A percentile compares a stretch with the other conserved stretches of the same genome.
Evolutionary conservation across 1,284 basidiomycete species (phyloP).

Genomic region (Thecaphora thlaspeos): DNA sequence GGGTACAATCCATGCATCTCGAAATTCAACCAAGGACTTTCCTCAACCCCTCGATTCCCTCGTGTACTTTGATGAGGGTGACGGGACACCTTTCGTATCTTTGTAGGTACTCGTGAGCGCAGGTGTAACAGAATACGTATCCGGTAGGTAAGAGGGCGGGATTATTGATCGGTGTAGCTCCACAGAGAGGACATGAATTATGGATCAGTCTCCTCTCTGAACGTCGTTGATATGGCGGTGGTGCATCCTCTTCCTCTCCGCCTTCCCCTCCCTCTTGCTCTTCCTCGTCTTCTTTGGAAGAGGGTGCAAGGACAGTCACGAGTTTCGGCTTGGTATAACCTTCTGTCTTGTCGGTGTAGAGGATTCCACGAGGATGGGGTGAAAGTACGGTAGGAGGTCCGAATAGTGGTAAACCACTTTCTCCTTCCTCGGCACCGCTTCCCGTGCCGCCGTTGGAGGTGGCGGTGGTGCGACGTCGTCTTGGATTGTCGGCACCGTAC

Average conservation of each 20-base stretch:
- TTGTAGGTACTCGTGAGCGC: conserved; percentile 80
- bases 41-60: conserved; percentile 71
- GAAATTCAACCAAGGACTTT: conserved; percentile 71
- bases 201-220: conserved; percentile 52
- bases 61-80: conserved; percentile 71
- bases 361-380: conserved; percentile 18
- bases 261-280: conserved; percentile 54
- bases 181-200: conserved; percentile 87
- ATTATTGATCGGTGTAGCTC: conserved; percentile 70
- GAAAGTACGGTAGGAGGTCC: conserved; percentile 20
- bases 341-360: conserved; percentile 1
- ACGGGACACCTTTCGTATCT: conserved; percentile 79
- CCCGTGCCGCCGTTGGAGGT: conserved; percentile 13
- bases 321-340: conserved; percentile 7
- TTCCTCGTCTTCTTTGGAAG: not conserved
- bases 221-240: not conserved
- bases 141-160: conserved; percentile 87
- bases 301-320: not conserved
- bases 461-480: conserved; percentile 30
- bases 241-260: not conserved
- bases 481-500: conserved; percentile 89
- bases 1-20: not conserved
- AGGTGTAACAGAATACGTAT: conserved; percentile 94
- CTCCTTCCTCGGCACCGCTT: not conserved
- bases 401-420: too few relatives aligned